Evolutionary conservation across 148 eudicot species (phyloP), one percentile per base, ranked within the genome.

Genomic region (Amaranthus palmeri): DNA sequence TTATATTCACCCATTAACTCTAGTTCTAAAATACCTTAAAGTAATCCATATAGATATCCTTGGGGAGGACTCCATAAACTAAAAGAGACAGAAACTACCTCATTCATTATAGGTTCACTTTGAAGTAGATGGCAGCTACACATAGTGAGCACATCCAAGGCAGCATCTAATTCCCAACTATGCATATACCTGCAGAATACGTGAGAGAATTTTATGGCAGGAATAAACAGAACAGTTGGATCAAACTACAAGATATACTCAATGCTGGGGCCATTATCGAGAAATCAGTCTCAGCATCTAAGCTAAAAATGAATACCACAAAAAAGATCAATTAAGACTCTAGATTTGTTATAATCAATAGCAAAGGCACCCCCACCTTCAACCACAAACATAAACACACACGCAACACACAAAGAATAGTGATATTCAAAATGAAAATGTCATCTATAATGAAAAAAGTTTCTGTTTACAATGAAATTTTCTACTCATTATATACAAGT

Each of bases 81-180:
- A 13, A 70, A 36, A 46, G 48, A 52, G 14, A 41, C 68, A 73
- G 65, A 65, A 75, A 63, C 46, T 65, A 95, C 99, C 97, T 90
- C 92, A 76, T 73, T 67, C 81, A 80, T 92, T 25, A 88, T 76
- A 48, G 91, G 88, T 67, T 85, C 88, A 72, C 71, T 81, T 58
- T 83, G 88, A 59, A 85, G 70, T 81, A 96, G 85, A 84, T 96
- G 99, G 80, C 97, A 96, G 82, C 87, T 90, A 75, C 99, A 96
- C 97, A 96, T 96, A 61, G 96, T 92, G 72, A 96, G 96, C 65
- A 96, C 97, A 87, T 96, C 97, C 81, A 88, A 79, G 73, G 99
- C 96, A 73, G 90, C 90, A 87, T 90, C 92, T 71, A 96, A 79
- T 71, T 96, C 96, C 99, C 99, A 96, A 61, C 82, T 90, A 72